Evolutionary conservation across 1,139 yeast genomes (phyloP), one percentile per base, ranked within the genome.

Genomic region (Suhomyces bokatorum): DNA sequence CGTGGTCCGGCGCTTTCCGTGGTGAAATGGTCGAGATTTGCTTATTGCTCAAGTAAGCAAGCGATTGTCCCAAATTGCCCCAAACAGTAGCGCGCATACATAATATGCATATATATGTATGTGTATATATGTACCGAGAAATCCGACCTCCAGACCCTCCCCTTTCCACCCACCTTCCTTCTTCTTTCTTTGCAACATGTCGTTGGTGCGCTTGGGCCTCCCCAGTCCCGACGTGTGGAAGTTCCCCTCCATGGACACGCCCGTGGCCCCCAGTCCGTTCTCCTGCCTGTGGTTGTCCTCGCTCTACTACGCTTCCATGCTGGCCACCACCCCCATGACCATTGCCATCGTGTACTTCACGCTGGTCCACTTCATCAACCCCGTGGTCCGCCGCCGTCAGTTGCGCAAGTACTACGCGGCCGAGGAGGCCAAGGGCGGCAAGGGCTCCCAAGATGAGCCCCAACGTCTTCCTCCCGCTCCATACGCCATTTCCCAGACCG

Each of bases 271-370:
- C 11, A 62, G 71, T 36, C 78, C 78, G 7, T 74, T 74, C 50
- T 46, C 58, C 31, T 55, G 56, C 48, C 62, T 57, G 29, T 52
- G 53, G 49, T 58, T 73, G 43, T 54, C 65, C 9, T 31, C 37
- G 15, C 40, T 70, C 15, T 74, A 66, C 52, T 51, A 59, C 22
- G 37, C 45, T 11, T 64, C 75, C 31, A 69, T 74, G 75, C 58
- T 63, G 40, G 66, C 69, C 20, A 53, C 69, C 29, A 68, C 83
- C 14, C 88, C 89, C 3, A 57, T 83, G 51, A 68, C 81, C 29
- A 75, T 84, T 49, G 87, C 87, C 6, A 54, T 80, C 8, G 70
- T 75, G 16, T 85, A 85, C 63, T 85, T 85, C 49, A 64, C 77
- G 8, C 63, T 75, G 32, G 88, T 84, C 37, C 89, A 84, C 58